Base-by-base conservation (phyloP, 2,329 filamentous ascomycete species). In the Cercospora citrullina region DNA sequence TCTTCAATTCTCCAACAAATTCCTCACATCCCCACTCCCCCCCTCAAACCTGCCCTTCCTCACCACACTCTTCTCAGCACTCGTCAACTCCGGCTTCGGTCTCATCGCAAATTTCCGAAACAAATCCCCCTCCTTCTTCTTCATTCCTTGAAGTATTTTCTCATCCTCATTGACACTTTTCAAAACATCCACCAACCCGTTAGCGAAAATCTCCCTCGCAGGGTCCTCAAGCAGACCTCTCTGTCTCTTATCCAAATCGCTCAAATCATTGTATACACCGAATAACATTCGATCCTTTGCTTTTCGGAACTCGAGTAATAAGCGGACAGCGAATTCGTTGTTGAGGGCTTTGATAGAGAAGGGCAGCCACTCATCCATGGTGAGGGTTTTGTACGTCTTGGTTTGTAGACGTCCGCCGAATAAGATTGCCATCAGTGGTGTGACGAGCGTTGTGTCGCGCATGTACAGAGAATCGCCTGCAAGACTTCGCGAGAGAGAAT, bases 341-440 rank as follows among this genome's bases (percentile, higher is more conserved):
- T 72, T 63, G 2, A 65, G 33, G 5, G 71, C 42, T 14, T 30
- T 71, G 8, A 80, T 65, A 23, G 66, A 69, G 55, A 80, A 77
- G 2, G 73, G 73, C 8, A 81, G 69, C 79, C 80, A 82, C 2
- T 72, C 73, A 58, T 81, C 79, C 72, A 81, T 76, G 7, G 71
- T 66, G 18, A 81, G 42, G 1, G 55, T 65, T 3, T 74, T 67
- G 14, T 53, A 67, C 5, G 67, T 68, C n/a, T 66, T 71, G 36
- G 73, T 70, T 14, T 71, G 18, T 26, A 77, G 64, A 26, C 60
- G 71, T 12, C 76, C 76, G 45, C 77, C 77, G 58, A 79, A 79
- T 28, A 79, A 70, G 10, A 72, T 51, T 0, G 71, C 70, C 58
- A 73, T 74, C 30, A 79, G 67, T 26, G 76, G 75, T 23, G 69